Percentiles rank a stretch among this genome's conserved stretches.
phyloP scores from a whole-genome alignment of 1,284 basidiomycete species.

The Apiotrichum veenhuisii region DNA sequence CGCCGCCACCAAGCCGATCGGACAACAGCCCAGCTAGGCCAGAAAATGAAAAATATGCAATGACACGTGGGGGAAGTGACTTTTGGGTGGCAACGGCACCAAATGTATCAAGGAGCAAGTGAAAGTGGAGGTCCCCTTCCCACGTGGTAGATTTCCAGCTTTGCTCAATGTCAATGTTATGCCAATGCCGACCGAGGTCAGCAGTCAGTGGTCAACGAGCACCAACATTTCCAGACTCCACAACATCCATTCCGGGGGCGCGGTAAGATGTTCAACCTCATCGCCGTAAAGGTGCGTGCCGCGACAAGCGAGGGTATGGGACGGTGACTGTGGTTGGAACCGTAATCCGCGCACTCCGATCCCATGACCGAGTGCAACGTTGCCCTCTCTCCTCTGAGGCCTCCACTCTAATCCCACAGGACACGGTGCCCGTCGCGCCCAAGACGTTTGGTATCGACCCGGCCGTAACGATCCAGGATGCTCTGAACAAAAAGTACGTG shows the following conservation, averaged over 20 bases:
- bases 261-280: constrained; percentile 42
- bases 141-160: not conserved
- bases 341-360: too few species aligned
- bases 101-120: not conserved
- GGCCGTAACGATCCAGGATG: constrained; percentile 43
- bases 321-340: too few species aligned
- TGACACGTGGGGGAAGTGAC: not conserved
- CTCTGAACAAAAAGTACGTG: constrained; percentile 48
- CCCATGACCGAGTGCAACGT: too few species aligned
- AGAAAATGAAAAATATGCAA: too few species aligned
- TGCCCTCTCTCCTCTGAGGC: too few species aligned
- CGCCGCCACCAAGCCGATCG: too few species aligned
- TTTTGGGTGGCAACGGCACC: constrained; percentile 1
- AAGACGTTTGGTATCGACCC: constrained; percentile 44
- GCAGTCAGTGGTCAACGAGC: not conserved
- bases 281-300: constrained; percentile 38
- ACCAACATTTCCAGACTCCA: not conserved
- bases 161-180: constrained; percentile 1
- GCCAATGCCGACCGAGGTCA: too few species aligned
- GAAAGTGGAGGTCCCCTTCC: constrained; percentile 6
- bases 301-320: too few species aligned
- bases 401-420: constrained; percentile 25
- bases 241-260: not conserved
- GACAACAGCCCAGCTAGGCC: too few species aligned
- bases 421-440: constrained; percentile 49